Conservation (phyloP, 257 asterid species). For the Prunella vulgaris region DNA sequence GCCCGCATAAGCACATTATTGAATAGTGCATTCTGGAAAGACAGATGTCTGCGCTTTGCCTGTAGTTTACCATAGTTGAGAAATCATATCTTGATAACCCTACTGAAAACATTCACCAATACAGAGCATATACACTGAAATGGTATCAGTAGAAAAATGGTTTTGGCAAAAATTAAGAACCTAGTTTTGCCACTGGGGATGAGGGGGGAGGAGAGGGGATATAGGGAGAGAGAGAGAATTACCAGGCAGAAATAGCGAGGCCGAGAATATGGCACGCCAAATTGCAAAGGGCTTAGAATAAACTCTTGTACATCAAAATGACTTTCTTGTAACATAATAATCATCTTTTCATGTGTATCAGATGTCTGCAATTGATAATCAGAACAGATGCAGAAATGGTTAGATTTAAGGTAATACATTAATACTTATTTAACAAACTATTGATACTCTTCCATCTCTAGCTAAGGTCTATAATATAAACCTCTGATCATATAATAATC, state of each 20-base stretch:
- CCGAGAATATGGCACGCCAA: constrained; percentile 90
- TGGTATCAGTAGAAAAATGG: not conserved
- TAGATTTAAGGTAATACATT: constrained; percentile 1
- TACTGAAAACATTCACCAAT: not conserved
- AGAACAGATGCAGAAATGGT: constrained; percentile 6
- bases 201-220: not conserved
- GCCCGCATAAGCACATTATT: constrained; percentile 48
- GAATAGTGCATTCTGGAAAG: constrained; percentile 46
- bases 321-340: constrained; percentile 58
- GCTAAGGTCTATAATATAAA: not conserved
- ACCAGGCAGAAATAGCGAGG: constrained; percentile 98
- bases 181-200: not conserved
- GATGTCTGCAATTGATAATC: constrained; percentile 55
- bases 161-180: not conserved
- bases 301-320: constrained; percentile 73
- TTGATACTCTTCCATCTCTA: not conserved
- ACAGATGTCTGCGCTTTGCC: constrained; percentile 74
- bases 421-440: not conserved
- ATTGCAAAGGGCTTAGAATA: constrained; percentile 91
- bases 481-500: not conserved
- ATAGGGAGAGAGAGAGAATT: constrained; percentile 30
- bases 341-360: constrained; percentile 84
- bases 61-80: constrained; percentile 32
- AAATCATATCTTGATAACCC: not conserved
- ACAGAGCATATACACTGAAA: not conserved